Base-by-base conservation (phyloP, 1,284 basidiomycete species). In the Chondrostereum purpureum region DNA sequence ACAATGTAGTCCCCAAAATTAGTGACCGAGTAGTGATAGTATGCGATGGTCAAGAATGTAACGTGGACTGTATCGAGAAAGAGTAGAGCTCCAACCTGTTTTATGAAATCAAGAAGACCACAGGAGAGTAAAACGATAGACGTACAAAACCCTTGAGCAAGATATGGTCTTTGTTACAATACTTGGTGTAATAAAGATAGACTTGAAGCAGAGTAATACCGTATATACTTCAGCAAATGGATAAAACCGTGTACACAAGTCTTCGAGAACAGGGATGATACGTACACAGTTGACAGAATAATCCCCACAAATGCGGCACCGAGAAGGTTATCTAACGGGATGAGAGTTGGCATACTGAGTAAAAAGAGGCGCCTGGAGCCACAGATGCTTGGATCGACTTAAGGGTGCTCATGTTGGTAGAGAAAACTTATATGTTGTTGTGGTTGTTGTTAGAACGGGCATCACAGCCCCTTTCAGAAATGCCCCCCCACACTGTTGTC, bases 291-390 rank as follows among this genome's bases (percentile, higher is more conserved):
- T 5, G 45, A 47, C 31, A 42, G 11, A 2, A 47, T 12, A 11
- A 47, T 35, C 5, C 45, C 45, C 36, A 47, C 38, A 31, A 47
- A 35, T 13, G 34, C 42, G 17, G 42, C 36, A 13, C 46, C 46
- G 14, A 47, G 46, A 3, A 47, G 37, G 18, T 35, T 43, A 33
- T 47, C 45, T 11, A 47, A 18, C 14, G 45, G 41, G 4, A 47
- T 19, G 6, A 43, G 22, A 12, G 45, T 8, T 23, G 40, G 45
- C 45, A 42, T 47, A 2, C 6, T 37, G 36, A 16, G 6, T 16
- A n/a, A 37, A 18, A n/a, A n/a, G n/a, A n/a, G n/a, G n/a, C n/a
- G n/a, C n/a, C n/a, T n/a, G n/a, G n/a, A n/a, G n/a, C n/a, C n/a
- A n/a, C n/a, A n/a, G n/a, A n/a, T n/a, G n/a, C n/a, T n/a, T n/a